A percentile compares a stretch with the other conserved stretches of the same genome.
These are phyloP conservation scores for Stemphylium lycopersici DNA, from an alignment of 2,329 filamentous ascomycete genomes.

Conservation along the genomic window DNA sequence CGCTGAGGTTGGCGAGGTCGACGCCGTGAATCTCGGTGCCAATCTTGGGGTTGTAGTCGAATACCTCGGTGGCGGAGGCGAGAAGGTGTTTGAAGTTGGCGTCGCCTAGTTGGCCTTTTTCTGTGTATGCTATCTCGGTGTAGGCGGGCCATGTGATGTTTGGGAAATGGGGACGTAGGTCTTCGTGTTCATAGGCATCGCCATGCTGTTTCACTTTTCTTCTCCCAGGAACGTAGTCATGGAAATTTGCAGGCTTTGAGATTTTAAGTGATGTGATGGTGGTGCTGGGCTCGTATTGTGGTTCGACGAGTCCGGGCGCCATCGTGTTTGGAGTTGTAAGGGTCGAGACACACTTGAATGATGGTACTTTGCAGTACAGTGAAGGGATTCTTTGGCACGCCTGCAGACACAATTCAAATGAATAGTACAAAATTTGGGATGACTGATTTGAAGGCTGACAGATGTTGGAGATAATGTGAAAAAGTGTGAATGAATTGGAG, in stretches of 20 bases:
- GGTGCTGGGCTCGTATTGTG: conserved; percentile 23
- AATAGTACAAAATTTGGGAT: neutral
- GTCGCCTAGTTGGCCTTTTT: conserved; percentile 62
- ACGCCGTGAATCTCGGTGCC: conserved; percentile 61
- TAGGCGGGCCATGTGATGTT: conserved; percentile 60
- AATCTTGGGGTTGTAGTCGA: conserved; percentile 64
- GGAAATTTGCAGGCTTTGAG: conserved; percentile 28
- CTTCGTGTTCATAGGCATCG: conserved; percentile 57
- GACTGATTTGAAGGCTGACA: too few relatives aligned
- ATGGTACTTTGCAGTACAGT: neutral
- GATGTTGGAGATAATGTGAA: neutral
- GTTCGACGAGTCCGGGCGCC: conserved; percentile 44
- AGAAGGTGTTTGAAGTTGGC: conserved; percentile 61
- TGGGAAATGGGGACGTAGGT: conserved; percentile 61
- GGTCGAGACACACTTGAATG: neutral
- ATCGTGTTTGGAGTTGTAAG: conserved; percentile 21
- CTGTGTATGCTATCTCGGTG: conserved; percentile 56
- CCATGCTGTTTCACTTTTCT: conserved; percentile 54
- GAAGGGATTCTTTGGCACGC: neutral
- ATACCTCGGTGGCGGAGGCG: conserved; percentile 59
- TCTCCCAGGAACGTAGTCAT: conserved; percentile 57
- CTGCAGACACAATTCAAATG: neutral
- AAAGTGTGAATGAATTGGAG: neutral
- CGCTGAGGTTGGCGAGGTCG: conserved; percentile 57
- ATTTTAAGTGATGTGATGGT: conserved; percentile 17